phyloP scores from a whole-genome alignment of 805 yeast genomes.

The Diddensiella transvaalensis region DNA sequence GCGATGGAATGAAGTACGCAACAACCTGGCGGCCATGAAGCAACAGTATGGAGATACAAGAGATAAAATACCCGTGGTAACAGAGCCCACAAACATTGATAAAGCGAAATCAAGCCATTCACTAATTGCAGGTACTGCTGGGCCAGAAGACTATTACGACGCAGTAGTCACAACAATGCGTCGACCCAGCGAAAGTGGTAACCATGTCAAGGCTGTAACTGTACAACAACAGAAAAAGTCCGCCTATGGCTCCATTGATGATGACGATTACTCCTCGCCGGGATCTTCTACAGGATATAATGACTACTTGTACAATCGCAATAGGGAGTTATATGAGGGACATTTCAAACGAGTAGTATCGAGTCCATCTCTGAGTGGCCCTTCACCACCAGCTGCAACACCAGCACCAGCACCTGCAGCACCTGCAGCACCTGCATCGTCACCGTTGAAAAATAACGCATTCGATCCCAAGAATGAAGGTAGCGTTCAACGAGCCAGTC shows the following conservation, averaged over 20 bases:
- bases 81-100: conserved; percentile 7
- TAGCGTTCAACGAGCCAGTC: conserved; percentile 13
- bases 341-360: conserved; percentile 3
- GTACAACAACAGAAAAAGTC: conserved; percentile 11
- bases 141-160: conserved; percentile 20
- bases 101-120: conserved; percentile 13
- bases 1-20: conserved; percentile 21
- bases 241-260: conserved; percentile 1
- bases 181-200: conserved; percentile 24
- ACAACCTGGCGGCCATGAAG: conserved; percentile 20
- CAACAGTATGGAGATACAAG: conserved; percentile 5
- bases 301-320: conserved; percentile 5
- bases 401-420: not conserved
- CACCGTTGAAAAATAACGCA: not conserved
- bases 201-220: conserved; percentile 20
- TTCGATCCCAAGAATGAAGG: conserved; percentile 19
- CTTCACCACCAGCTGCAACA: not conserved
- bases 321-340: conserved; percentile 5
- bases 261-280: conserved; percentile 7
- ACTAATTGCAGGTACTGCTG: conserved; percentile 14
- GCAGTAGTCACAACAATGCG: conserved; percentile 18
- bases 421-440: not conserved
- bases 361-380: conserved; percentile 3
- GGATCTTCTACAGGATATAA: conserved; percentile 7
- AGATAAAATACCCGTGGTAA: conserved; percentile 7